Evolutionary conservation across 371 early-diverging fungal genomes (phyloP).

Genomic region (Choanephora cucurbitarum): DNA sequence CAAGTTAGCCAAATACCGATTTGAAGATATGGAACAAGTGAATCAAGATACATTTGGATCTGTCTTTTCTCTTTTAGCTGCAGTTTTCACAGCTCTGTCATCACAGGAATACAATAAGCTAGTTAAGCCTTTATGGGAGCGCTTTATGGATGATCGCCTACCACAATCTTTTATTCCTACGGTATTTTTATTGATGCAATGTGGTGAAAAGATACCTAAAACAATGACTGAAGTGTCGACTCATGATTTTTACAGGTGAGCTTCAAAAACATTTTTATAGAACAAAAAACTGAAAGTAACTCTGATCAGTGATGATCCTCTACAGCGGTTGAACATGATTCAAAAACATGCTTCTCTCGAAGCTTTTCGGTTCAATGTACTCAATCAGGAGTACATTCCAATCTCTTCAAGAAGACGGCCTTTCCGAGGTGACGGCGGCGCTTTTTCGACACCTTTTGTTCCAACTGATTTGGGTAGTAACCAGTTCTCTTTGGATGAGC

Average conservation of each 20-base stretch:
- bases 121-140: constrained; percentile 55
- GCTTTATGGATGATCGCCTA: constrained; percentile 49
- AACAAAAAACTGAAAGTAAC: not conserved
- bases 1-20: constrained; percentile 35
- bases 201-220: constrained; percentile 62
- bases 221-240: constrained; percentile 41
- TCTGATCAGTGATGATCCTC: constrained; percentile 46
- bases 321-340: constrained; percentile 44
- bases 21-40: constrained; percentile 46
- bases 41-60: constrained; percentile 58
- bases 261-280: not conserved
- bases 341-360: constrained; percentile 48
- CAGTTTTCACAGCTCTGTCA: constrained; percentile 56
- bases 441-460: constrained; percentile 60
- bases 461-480: constrained; percentile 63
- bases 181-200: constrained; percentile 63
- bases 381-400: constrained; percentile 56
- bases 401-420: constrained; percentile 54
- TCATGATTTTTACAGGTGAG: constrained; percentile 52
- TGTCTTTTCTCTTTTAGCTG: constrained; percentile 56
- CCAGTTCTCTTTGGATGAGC: constrained; percentile 62
- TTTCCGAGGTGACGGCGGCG: constrained; percentile 56
- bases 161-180: constrained; percentile 54
- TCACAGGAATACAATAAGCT: constrained; percentile 48
- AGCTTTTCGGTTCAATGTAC: constrained; percentile 57